Conservation (phyloP, 2,329 filamentous ascomycete species). For the Colletotrichum graminicola region DNA sequence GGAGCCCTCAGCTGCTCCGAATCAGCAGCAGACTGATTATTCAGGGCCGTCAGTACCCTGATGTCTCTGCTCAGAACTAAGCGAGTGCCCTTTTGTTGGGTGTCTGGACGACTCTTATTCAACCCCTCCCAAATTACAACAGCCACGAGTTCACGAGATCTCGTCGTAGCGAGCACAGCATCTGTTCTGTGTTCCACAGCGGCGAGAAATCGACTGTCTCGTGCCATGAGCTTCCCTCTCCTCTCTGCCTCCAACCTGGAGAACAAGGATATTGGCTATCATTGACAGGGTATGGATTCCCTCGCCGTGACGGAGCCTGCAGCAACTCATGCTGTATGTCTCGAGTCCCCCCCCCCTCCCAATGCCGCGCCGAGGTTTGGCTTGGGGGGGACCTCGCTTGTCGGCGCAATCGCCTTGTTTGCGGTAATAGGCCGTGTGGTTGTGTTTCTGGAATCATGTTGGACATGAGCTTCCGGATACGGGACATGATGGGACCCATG, state of each 20-base stretch:
- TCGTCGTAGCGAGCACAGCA: conserved; percentile 1
- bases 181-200: conserved; percentile 31
- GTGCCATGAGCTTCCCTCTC: conserved; percentile 10
- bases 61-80: background rate
- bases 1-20: background rate
- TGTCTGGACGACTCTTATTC: background rate
- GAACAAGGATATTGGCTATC: background rate
- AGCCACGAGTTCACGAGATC: conserved; percentile 28
- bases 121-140: conserved; percentile 16
- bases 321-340: conserved; percentile 5
- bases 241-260: background rate
- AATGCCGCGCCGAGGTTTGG: too few species aligned
- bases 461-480: conserved; percentile 13
- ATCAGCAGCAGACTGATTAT: background rate
- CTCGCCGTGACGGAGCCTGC: conserved; percentile 5
- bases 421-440: background rate
- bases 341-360: background rate
- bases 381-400: background rate
- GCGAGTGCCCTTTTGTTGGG: conserved; percentile 7
- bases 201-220: conserved; percentile 27
- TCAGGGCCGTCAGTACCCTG: too few species aligned
- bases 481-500: conserved; percentile 8
- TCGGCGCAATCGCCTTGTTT: background rate
- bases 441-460: conserved; percentile 4
- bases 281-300: conserved; percentile 2